Base-by-base conservation (phyloP, 345 rosid species). In the Eucalyptus tenuipes region DNA sequence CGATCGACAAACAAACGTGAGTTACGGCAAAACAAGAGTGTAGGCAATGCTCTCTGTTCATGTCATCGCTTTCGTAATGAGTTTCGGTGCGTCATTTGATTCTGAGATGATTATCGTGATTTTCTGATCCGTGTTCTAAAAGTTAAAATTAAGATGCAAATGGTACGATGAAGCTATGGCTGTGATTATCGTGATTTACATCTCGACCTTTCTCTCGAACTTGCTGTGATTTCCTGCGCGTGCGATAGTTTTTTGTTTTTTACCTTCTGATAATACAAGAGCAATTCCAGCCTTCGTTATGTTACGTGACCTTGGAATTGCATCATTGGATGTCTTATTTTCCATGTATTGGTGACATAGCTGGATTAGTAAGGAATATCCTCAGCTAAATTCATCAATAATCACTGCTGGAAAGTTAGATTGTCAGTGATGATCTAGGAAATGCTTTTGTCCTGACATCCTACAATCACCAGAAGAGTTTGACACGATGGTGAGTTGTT, bases 221-320 rank as follows among this genome's bases (percentile, higher is more conserved):
- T 1, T 13, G 17, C 2, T 0, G 8, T 29, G 68, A 61, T 61
- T 61, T 59, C 13, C 68, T 29, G 68, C 29, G 2, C 68, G 14
- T 61, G 1, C 31, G 7, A 0, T 61, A 0, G 9, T 29, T 25
- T 61, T 61, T 0, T 4, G 8, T 4, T 6, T 61, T 61, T 6
- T 6, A 33, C 13, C 68, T 61, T 29, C 68, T 29, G 17, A 61
- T 3, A 17, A 61, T 29, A 6, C 68, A 13, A 61, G 68, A 29
- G 68, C 68, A 61, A 61, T 44, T 44, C 45, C 45, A 44, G 45
- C 45, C 8, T 44, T 44, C 45, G 2, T 44, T 44, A 55, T 61
- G 68, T 61, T 13, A 29, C 7, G 33, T 6, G 68, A 13, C 68
- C 1, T 61, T 61, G 5, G 17, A 61, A 29, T 61, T 29, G 68